These are phyloP conservation scores for Microbotryum violaceum DNA, from an alignment of 1,284 basidiomycete species.

Conservation along the genomic window DNA sequence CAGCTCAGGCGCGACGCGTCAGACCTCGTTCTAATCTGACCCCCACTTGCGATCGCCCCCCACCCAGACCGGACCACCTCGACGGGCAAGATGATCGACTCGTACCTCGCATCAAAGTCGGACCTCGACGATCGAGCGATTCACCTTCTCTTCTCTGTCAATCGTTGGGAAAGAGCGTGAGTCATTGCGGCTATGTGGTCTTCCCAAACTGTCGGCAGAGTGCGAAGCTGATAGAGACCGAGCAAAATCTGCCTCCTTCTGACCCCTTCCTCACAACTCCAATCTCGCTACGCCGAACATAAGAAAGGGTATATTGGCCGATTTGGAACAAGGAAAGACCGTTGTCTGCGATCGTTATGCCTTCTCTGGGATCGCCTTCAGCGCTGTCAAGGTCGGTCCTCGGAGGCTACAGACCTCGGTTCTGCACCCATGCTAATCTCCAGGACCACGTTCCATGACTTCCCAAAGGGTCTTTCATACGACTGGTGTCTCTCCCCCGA, in stretches of 20 bases:
- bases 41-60: background rate
- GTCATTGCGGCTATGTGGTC: constrained; percentile 37
- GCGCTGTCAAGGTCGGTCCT: constrained; percentile 61
- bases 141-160: constrained; percentile 92
- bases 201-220: no score
- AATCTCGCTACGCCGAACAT: background rate
- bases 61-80: constrained; percentile 77
- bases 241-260: no score
- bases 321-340: constrained; percentile 59
- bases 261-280: no score
- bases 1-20: background rate
- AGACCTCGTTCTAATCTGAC: background rate
- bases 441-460: background rate
- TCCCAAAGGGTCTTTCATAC: constrained; percentile 46
- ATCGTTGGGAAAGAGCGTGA: constrained; percentile 90
- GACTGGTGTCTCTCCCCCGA: constrained; percentile 83
- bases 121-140: constrained; percentile 87
- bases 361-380: constrained; percentile 94
- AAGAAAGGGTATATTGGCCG: constrained; percentile 58
- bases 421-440: background rate
- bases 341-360: constrained; percentile 91
- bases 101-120: constrained; percentile 69
- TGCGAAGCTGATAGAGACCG: no score
- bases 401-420: background rate
- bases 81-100: constrained; percentile 88